Evolutionary conservation across 2,329 filamentous ascomycete species (phyloP).

Genomic region (Fusarium neocosmosporiellum): DNA sequence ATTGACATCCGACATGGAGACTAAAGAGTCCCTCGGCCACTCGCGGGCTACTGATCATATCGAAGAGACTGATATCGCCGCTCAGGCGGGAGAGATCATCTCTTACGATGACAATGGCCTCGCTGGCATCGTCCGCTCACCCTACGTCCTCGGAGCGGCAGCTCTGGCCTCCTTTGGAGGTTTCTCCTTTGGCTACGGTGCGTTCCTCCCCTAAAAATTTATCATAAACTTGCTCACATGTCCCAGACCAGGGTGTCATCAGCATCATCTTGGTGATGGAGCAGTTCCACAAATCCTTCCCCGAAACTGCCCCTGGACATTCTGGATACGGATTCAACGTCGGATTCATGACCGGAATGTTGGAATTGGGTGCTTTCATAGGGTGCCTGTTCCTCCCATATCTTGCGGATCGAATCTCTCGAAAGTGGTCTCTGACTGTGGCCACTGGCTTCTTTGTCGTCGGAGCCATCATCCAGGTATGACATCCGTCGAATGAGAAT

Average conservation of each 20-base stretch:
- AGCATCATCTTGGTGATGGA: constrained; percentile 58
- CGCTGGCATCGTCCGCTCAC: constrained; percentile 54
- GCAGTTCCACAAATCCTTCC: constrained; percentile 54
- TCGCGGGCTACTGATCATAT: constrained; percentile 15
- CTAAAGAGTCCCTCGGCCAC: constrained; percentile 22
- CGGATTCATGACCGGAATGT: constrained; percentile 57
- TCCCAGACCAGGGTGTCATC: constrained; percentile 49
- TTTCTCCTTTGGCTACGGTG: constrained; percentile 32
- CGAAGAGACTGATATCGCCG: constrained; percentile 11
- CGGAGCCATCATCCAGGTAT: neutral
- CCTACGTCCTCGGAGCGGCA: constrained; percentile 56
- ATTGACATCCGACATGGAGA: constrained; percentile 4
- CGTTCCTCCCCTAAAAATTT: neutral
- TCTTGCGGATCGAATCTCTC: constrained; percentile 54
- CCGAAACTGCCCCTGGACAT: constrained; percentile 40
- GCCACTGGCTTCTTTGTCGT: constrained; percentile 51
- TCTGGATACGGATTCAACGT: constrained; percentile 25
- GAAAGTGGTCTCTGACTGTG: constrained; percentile 55
- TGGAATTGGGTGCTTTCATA: constrained; percentile 54
- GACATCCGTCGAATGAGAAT: neutral
- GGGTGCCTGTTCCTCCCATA: constrained; percentile 49
- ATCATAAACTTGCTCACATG: neutral
- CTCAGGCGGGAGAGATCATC: constrained; percentile 12
- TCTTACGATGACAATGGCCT: constrained; percentile 26
- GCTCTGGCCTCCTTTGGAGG: constrained; percentile 52